Base-by-base conservation (phyloP, 1,284 basidiomycete genomes). In the Rhodofomes roseus region DNA sequence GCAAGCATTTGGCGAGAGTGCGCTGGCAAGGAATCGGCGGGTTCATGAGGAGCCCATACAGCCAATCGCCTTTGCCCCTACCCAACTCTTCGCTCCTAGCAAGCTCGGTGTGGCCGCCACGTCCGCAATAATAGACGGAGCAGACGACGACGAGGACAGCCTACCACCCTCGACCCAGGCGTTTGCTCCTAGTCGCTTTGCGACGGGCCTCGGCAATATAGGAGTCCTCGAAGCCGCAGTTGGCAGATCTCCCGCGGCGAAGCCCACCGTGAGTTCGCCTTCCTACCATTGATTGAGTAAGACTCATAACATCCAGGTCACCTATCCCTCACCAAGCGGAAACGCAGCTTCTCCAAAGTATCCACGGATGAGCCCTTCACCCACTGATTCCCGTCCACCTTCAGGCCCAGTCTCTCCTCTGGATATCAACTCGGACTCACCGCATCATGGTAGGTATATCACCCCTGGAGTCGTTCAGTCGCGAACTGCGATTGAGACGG, bases 1-100 rank as follows among this genome's bases (percentile, higher is more conserved):
- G 1, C 83, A 84, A 62, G 63, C 69, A 14, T 81, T 84, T 62
- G 71, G 73, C 54, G 65, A 62, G 43, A 83, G 80, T 63, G 61
- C 64, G 27, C 63, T 66, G 68, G 74, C 62, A 57, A 61, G 55
- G 16, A 37, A 29, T 31, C 31, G 31, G 16, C 9, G 23, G 25
- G 22, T 22, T 14, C 29, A 29, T 11, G 9, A 48, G 9, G 46
- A 43, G 7, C 23, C 41, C 12, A 36, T 36, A 1, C 44, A 59
- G 39, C 29, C 58, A 16, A 53, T 59, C 4, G 62, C 48, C 2
- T 54, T 54, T 44, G 50, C 58, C 27, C 58, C 57, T 1, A 72
- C 70, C 20, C 69, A 66, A 48, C 54, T 55, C 4, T 71, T 69
- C 41, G 64, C 65, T n/a, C 62, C 53, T 9, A 72, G 70, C 57